Conservation (phyloP, 805 yeast species). For the Nakazawaea molendinolei region DNA sequence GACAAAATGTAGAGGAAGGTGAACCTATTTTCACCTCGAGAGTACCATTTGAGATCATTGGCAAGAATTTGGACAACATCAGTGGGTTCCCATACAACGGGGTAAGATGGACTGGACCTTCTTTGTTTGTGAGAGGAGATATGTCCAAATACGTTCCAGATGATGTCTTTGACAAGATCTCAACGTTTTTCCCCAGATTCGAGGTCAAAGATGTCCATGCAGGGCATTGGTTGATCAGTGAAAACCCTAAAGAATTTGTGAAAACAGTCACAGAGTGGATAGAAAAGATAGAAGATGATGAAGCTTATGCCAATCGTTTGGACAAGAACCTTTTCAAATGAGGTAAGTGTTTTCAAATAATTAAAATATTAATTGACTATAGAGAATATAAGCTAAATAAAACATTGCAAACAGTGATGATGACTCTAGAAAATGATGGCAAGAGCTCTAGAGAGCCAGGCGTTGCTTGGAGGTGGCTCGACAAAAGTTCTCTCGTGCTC, state of each 20-base stretch:
- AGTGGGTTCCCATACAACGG: constrained; percentile 74
- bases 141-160: constrained; percentile 76
- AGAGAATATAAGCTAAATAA: background rate
- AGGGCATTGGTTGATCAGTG: constrained; percentile 93
- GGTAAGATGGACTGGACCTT: constrained; percentile 60
- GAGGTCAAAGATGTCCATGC: constrained; percentile 68
- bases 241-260: constrained; percentile 74
- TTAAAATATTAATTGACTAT: background rate
- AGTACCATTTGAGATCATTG: constrained; percentile 68
- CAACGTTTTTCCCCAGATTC: constrained; percentile 72
- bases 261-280: constrained; percentile 57
- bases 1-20: constrained; percentile 29
- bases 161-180: constrained; percentile 68
- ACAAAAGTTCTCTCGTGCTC: constrained; percentile 31
- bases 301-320: constrained; percentile 1
- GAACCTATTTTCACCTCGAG: constrained; percentile 36
- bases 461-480: constrained; percentile 4
- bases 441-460: constrained; percentile 2
- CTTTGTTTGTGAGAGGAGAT: constrained; percentile 75
- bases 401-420: background rate
- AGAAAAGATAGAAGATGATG: constrained; percentile 27
- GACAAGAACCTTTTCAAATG: constrained; percentile 9
- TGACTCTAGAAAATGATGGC: constrained; percentile 3
- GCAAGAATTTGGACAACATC: constrained; percentile 55
- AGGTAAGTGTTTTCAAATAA: background rate